These are phyloP conservation scores for Rhizophagus sp. DNA, from an alignment of 192 early-diverging fungal species.

Conservation along the genomic window DNA sequence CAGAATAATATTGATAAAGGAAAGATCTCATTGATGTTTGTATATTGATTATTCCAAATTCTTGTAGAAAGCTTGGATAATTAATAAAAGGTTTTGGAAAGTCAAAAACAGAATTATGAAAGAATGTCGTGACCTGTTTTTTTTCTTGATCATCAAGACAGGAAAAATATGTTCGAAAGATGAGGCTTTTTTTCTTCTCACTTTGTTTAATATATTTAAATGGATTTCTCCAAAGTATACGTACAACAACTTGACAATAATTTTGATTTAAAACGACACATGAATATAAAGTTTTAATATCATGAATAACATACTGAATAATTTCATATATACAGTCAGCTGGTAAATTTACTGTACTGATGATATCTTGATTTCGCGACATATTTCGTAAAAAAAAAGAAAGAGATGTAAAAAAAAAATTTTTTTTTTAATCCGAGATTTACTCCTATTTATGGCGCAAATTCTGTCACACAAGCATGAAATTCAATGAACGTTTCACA, in stretches of 20 bases:
- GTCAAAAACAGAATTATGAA: neutral
- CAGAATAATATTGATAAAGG: neutral
- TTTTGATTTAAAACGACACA: neutral
- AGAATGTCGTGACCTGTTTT: neutral
- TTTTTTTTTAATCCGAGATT: no score
- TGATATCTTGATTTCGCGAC: neutral
- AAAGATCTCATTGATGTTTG: neutral
- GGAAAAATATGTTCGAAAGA: neutral
- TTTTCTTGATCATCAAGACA: neutral
- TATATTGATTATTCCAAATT: neutral
- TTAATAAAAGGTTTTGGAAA: neutral
- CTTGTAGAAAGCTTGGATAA: neutral
- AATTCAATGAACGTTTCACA: no score
- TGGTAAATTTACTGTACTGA: neutral
- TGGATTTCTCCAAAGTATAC: neutral
- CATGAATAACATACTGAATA: neutral
- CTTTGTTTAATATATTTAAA: neutral
- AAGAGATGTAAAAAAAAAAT: no score
- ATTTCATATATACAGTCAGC: slow-evolving; percentile 7
- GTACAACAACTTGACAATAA: neutral
- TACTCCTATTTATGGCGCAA: no score
- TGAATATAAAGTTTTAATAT: neutral
- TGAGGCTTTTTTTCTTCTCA: neutral
- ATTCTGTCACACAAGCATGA: no score
- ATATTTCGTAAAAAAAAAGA: no score